phyloP scores from a whole-genome alignment of 352 stramenopile species.

The Phytopythium ostracodes region DNA sequence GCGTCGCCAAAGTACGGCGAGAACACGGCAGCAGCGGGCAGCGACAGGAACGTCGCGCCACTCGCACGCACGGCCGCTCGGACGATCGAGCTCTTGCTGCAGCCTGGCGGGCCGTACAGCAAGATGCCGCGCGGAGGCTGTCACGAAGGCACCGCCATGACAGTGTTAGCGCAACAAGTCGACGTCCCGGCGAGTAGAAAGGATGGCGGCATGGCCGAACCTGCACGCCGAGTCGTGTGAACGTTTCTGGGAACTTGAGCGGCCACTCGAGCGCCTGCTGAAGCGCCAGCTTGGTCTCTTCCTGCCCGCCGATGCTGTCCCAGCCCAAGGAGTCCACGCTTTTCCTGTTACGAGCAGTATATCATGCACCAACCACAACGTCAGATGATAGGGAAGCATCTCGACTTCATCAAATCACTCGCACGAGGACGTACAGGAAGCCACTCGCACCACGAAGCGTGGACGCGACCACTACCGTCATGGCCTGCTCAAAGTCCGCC shows the following conservation, averaged over 20 bases:
- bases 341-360: slow-evolving; percentile 26
- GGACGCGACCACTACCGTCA: slow-evolving; percentile 62
- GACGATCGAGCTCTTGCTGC: slow-evolving; percentile 89
- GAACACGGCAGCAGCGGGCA: slow-evolving; percentile 86
- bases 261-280: slow-evolving; percentile 89
- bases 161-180: neutral
- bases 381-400: slow-evolving; percentile 1
- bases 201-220: slow-evolving; percentile 1
- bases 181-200: neutral
- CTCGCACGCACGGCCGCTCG: slow-evolving; percentile 72
- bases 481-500: slow-evolving; percentile 72
- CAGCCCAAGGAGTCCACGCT: slow-evolving; percentile 57
- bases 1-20: slow-evolving; percentile 88
- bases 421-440: slow-evolving; percentile 36
- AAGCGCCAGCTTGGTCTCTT: slow-evolving; percentile 64
- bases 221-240: slow-evolving; percentile 63
- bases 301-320: slow-evolving; percentile 74
- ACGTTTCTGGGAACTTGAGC: slow-evolving; percentile 69
- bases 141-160: neutral
- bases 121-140: slow-evolving; percentile 73
- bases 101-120: slow-evolving; percentile 88
- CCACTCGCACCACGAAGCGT: slow-evolving; percentile 53
- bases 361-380: neutral
- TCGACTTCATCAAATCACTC: neutral
- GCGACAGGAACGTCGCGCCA: slow-evolving; percentile 79